Evolutionary conservation across 2,329 filamentous ascomycete species (phyloP), one percentile per base, ranked within the genome.

Genomic region (Alternaria incomplexa): DNA sequence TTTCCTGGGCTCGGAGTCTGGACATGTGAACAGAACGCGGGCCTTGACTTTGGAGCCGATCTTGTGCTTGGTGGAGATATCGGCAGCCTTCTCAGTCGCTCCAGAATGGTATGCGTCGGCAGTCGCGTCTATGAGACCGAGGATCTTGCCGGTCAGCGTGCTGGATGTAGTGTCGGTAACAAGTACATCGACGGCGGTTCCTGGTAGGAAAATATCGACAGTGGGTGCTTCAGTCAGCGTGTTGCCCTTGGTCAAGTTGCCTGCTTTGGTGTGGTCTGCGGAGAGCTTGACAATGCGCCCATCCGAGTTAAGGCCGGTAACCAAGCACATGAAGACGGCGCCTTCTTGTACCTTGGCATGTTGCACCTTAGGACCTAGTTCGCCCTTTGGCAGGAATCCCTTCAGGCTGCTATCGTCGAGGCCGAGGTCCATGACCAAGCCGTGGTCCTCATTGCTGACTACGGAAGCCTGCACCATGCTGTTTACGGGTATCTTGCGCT

Each of bases 391-490:
- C 75, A 99, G 85, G 81, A 99, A 99, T 3, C 92, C 96, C 66
- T 89, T 90, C 56, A 94, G 79, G 40, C 88, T 86, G 30, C 85
- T 82, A 56, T 89, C 88, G 36, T 89, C 85, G 7, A 98, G 83
- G 17, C 93, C 93, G 40, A 98, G 82, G 71, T 97, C 93, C 93
- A 99, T 97, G 59, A 98, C 88, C 61, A 96, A 87, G 65, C 96
- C 96, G 75, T 97, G 94, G 73, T 99, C 96, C 80, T 99, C 95
- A n/a, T 96, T 91, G 79, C 95, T 99, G 54, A 87, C 82, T 25
- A 99, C 90, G 0, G 93, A 91, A 2, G 93, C 95, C 86, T 98
- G 96, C 20, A 98, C 83, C 48, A 92, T 93, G 67, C 85, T 86
- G 74, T 97, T 91, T 44, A 86, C 81, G 10, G 96, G 89, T 10